phyloP scores from a whole-genome alignment of 108 stramenopile species.

The Conticribra weissflogii region DNA sequence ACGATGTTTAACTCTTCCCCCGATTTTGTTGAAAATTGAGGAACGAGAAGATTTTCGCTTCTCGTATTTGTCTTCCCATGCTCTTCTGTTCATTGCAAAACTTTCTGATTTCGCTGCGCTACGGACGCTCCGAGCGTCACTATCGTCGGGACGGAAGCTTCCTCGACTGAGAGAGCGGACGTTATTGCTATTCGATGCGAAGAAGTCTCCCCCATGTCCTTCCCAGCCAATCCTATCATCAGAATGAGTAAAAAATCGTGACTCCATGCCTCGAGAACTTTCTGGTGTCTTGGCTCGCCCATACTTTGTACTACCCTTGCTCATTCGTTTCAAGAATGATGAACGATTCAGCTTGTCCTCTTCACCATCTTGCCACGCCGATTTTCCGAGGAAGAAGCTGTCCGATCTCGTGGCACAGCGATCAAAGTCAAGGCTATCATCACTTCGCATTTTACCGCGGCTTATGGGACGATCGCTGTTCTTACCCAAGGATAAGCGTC shows the following conservation, averaged over 20 bases:
- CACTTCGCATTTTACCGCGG: conserved; percentile 1
- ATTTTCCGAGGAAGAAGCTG: background rate
- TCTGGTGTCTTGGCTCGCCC: background rate
- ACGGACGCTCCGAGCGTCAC: background rate
- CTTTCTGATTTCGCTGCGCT: conserved; percentile 9
- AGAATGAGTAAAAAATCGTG: no score
- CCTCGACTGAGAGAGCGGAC: conserved; percentile 24
- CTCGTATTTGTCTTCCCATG: background rate
- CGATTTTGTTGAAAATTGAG: conserved; percentile 1
- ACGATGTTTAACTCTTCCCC: background rate
- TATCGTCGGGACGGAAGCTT: conserved; percentile 1
- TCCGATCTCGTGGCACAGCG: background rate
- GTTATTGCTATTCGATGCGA: background rate
- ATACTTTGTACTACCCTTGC: background rate
- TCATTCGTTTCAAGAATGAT: background rate
- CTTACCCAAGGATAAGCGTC: background rate
- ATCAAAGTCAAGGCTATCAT: background rate
- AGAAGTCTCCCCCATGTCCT: background rate
- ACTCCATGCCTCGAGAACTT: no score
- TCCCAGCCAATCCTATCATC: background rate
- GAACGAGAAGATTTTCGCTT: conserved; percentile 1
- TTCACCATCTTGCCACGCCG: background rate
- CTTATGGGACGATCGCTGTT: conserved; percentile 9
- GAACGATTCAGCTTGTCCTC: background rate
- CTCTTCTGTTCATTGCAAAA: conserved; percentile 1